phyloP scores from a whole-genome alignment of 768 basidiomycete species.

The Pleurotus eryngii region DNA sequence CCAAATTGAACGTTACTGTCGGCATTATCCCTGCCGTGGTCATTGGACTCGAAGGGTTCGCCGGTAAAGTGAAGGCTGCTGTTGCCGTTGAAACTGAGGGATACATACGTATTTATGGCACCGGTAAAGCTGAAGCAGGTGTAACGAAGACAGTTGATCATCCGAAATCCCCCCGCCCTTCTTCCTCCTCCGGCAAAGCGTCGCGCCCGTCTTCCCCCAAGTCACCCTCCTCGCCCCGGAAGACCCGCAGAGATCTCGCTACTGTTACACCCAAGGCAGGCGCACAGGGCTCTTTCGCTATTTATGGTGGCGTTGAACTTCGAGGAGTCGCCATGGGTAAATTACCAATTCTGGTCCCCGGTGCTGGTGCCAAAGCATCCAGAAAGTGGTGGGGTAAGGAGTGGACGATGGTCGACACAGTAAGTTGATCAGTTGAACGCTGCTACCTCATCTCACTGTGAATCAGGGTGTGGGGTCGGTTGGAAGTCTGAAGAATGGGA shows the following conservation, averaged over 20 bases:
- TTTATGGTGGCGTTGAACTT: not conserved
- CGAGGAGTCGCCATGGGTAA: slow-evolving; percentile 3
- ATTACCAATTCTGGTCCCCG: not conserved
- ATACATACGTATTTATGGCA: not conserved
- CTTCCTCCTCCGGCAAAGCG: not conserved
- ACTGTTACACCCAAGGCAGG: not conserved
- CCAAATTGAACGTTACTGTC: not conserved
- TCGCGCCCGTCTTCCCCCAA: not conserved
- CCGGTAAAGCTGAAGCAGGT: not conserved
- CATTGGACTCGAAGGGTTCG: slow-evolving; percentile 4
- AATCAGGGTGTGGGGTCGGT: not conserved
- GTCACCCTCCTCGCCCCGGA: not conserved
- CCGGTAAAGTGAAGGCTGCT: slow-evolving; percentile 1
- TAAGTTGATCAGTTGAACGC: not conserved
- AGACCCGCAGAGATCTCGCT: not conserved
- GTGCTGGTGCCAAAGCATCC: not conserved
- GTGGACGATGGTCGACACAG: not conserved
- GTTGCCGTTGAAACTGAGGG: not conserved
- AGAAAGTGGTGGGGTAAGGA: slow-evolving; percentile 1
- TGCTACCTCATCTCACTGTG: not conserved
- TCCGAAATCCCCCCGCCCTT: not conserved
- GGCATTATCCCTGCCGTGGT: slow-evolving; percentile 1
- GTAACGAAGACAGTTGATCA: not conserved
- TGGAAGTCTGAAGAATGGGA: not conserved
- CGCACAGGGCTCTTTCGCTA: not conserved